Base-by-base conservation (phyloP, 208 protist species). In the Herpetomonas tarakana region DNA sequence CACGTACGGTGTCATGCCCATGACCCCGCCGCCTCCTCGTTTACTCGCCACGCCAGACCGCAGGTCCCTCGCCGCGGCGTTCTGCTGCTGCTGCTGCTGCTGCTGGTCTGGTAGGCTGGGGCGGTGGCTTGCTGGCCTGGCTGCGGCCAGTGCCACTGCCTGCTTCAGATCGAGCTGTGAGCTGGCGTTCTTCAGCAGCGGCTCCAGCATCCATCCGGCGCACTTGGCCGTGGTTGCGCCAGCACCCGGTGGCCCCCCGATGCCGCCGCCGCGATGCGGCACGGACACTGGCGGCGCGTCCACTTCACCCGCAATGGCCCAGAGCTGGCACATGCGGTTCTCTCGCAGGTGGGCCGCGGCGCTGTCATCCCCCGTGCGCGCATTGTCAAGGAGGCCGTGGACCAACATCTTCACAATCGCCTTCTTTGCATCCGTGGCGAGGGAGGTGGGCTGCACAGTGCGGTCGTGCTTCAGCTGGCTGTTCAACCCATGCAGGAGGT, bases 371-470 rank as follows among this genome's bases (percentile, higher is more conserved):
- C 21, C 52, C 28, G 12, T 65, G 38, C 59, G 74, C 14, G 76
- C 76, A 53, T 75, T 80, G 68, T 81, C 68, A 44, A 92, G 54
- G 3, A 89, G 62, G 54, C 58, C 59, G 69, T 88, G 78, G 22
- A 92, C 73, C 4, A 86, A 44, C 14, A 76, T 70, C 56, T 89
- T 89, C 3, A 73, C 73, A 1, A 92, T 16, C 2, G 62, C 26
- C 54, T 77, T 82, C 7, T 65, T 56, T 16, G 76, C 58, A 9
- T 80, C 60, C 25, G 65, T 30, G 12, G 49, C 57, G n/a, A 76
- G 51, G 14, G 74, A 59, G 11, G 47, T 3, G 6, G 76, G 70
- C 45, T 69, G 67, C 14, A 73, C 28, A 44, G 54, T 63, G 11
- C 52, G 59, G 31, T 62, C 44, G n/a, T 38, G 6, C 0, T 52